Evolutionary conservation across 208 protist genomes (phyloP).

Genomic region (Trypanosoma mega): DNA sequence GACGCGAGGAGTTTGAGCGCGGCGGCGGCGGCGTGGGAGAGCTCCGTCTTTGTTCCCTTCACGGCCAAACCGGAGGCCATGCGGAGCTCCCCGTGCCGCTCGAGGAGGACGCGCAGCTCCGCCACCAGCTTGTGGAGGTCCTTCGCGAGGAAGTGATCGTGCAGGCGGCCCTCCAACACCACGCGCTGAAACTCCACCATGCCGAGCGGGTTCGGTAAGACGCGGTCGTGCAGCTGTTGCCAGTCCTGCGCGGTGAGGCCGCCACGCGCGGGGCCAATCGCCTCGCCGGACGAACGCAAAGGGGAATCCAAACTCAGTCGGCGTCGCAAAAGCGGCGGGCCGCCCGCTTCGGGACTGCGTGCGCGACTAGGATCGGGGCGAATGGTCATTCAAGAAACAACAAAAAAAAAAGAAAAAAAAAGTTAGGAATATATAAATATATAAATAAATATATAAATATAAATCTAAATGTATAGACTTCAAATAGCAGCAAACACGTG

Average conservation of each 20-base stretch:
- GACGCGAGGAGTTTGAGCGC: slow-evolving; percentile 43
- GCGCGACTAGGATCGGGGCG: not conserved
- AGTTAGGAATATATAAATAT: not conserved
- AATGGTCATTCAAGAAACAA: slow-evolving; percentile 3
- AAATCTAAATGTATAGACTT: slow-evolving; percentile 5
- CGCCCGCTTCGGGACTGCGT: slow-evolving; percentile 2
- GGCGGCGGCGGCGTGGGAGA: slow-evolving; percentile 38
- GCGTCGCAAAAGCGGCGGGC: not conserved
- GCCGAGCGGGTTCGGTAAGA: slow-evolving; percentile 53
- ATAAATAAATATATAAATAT: not conserved
- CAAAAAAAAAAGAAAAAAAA: slow-evolving; percentile 16
- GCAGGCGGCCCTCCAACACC: slow-evolving; percentile 38
- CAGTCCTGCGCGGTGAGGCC: slow-evolving; percentile 52
- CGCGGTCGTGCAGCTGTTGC: slow-evolving; percentile 48
- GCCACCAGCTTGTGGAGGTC: slow-evolving; percentile 72
- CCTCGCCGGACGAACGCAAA: not conserved
- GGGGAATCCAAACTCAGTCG: not conserved
- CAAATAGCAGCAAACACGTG: no score
- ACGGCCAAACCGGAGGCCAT: slow-evolving; percentile 46
- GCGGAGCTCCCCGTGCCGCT: slow-evolving; percentile 62
- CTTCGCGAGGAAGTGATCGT: slow-evolving; percentile 51
- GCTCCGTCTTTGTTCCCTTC: slow-evolving; percentile 48
- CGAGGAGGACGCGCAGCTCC: slow-evolving; percentile 64
- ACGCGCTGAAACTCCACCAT: slow-evolving; percentile 53
- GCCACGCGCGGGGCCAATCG: not conserved